Percentiles rank a stretch among this genome's conserved stretches.
phyloP scores from a whole-genome alignment of 2,329 filamentous ascomycete species.

The Lecanicillium sp. region DNA sequence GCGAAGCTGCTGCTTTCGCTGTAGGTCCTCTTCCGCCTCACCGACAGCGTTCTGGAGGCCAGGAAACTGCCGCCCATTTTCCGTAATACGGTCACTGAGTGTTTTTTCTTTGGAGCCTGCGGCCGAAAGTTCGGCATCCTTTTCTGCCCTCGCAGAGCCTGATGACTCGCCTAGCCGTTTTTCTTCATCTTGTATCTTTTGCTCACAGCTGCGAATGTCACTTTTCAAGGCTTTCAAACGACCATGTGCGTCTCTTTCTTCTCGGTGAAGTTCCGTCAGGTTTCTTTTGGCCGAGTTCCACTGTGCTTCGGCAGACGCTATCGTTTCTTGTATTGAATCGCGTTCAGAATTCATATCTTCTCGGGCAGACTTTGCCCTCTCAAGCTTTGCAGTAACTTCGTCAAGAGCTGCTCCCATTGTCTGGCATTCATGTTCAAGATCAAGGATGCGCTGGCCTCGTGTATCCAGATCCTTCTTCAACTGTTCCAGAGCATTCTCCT shows the following conservation, averaged over 20 bases:
- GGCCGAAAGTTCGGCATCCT: slow-evolving; percentile 43
- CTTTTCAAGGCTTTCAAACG: slow-evolving; percentile 47
- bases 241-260: slow-evolving; percentile 58
- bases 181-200: slow-evolving; percentile 47
- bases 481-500: slow-evolving; percentile 49
- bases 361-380: slow-evolving; percentile 28
- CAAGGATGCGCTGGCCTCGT: slow-evolving; percentile 17
- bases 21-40: slow-evolving; percentile 21
- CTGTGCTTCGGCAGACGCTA: slow-evolving; percentile 37
- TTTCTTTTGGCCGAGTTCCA: slow-evolving; percentile 46
- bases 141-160: slow-evolving; percentile 60
- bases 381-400: slow-evolving; percentile 36
- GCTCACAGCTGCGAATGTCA: slow-evolving; percentile 36
- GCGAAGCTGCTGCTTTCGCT: slow-evolving; percentile 23
- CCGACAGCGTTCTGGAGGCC: slow-evolving; percentile 23
- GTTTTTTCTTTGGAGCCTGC: slow-evolving; percentile 18
- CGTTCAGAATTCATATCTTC: slow-evolving; percentile 38
- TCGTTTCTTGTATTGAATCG: slow-evolving; percentile 34
- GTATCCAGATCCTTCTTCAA: slow-evolving; percentile 20
- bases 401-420: slow-evolving; percentile 43
- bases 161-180: slow-evolving; percentile 58
- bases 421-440: slow-evolving; percentile 20
- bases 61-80: slow-evolving; percentile 22
- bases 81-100: slow-evolving; percentile 18
- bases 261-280: slow-evolving; percentile 45